Conservation (phyloP, 2,329 filamentous ascomycete species). For the Microdochium paspali region DNA sequence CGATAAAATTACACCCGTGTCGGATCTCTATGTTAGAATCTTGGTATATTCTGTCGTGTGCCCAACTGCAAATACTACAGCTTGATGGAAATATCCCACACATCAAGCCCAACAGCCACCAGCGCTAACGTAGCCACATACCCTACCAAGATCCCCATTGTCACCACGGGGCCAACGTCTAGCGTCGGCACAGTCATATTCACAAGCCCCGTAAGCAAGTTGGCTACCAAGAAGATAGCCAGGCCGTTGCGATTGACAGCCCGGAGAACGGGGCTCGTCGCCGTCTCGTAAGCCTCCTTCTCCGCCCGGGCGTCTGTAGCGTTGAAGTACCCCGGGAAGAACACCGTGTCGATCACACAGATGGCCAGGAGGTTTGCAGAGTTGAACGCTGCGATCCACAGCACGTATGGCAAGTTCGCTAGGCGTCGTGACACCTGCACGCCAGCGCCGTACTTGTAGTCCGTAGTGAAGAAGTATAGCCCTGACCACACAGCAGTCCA, state of each 20-base stretch:
- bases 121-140: conserved; percentile 63
- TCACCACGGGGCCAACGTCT: conserved; percentile 50
- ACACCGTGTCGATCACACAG: conserved; percentile 64
- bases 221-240: conserved; percentile 76
- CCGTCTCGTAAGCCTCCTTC: conserved; percentile 50
- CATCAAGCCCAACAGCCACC: conserved; percentile 58
- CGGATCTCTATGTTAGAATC: too few species aligned
- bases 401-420: conserved; percentile 86
- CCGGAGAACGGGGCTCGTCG: conserved; percentile 72
- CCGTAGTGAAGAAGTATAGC: conserved; percentile 62
- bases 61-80: conserved; percentile 29
- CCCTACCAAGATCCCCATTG: conserved; percentile 65
- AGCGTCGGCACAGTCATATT: conserved; percentile 83
- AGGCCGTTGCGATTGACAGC: conserved; percentile 87
- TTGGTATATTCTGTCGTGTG: too few species aligned
- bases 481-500: conserved; percentile 61
- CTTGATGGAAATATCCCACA: conserved; percentile 60
- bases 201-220: conserved; percentile 78
- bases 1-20: too few species aligned
- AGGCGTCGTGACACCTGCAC: conserved; percentile 77
- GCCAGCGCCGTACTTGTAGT: conserved; percentile 59
- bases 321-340: conserved; percentile 66
- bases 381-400: conserved; percentile 93
- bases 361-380: conserved; percentile 72
- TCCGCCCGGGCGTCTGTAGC: conserved; percentile 47